These are phyloP conservation scores for Penicillium digitatum DNA, from an alignment of 2,329 filamentous ascomycete genomes.

Conservation along the genomic window DNA sequence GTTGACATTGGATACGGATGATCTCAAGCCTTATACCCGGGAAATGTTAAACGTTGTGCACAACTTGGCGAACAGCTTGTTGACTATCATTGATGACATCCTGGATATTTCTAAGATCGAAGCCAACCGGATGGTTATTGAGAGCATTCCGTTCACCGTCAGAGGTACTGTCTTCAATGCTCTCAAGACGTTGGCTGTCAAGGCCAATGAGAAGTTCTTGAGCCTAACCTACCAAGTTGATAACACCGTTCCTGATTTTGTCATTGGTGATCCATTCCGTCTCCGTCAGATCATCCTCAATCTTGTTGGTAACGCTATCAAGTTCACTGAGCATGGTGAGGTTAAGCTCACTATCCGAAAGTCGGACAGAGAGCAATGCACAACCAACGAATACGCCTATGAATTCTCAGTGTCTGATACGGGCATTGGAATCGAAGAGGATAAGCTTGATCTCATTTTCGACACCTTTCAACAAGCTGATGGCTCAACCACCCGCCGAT, in stretches of 20 bases:
- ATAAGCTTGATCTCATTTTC: conserved; percentile 96
- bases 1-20: conserved; percentile 88
- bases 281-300: conserved; percentile 95
- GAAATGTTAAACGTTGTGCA: conserved; percentile 99
- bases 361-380: conserved; percentile 62
- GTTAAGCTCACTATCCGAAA: conserved; percentile 89
- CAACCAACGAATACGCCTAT: conserved; percentile 77
- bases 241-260: conserved; percentile 87
- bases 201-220: conserved; percentile 92
- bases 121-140: conserved; percentile 95
- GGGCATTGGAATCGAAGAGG: conserved; percentile 90
- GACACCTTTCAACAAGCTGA: conserved; percentile 99
- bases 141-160: conserved; percentile 93
- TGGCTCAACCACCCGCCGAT: conserved; percentile 91
- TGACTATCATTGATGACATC: conserved; percentile 90
- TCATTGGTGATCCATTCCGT: conserved; percentile 94
- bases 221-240: conserved; percentile 92
- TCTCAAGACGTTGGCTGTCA: conserved; percentile 91
- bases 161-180: conserved; percentile 95
- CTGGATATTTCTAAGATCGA: conserved; percentile 74
- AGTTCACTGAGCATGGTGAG: conserved; percentile 95
- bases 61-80: conserved; percentile 87
- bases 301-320: conserved; percentile 95
- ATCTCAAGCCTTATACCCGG: conserved; percentile 89
- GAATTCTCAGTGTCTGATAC: conserved; percentile 96